Evolutionary conservation across 176 grass and related monocot species (phyloP).

Genomic region (Miscanthus lutarioriparius): DNA sequence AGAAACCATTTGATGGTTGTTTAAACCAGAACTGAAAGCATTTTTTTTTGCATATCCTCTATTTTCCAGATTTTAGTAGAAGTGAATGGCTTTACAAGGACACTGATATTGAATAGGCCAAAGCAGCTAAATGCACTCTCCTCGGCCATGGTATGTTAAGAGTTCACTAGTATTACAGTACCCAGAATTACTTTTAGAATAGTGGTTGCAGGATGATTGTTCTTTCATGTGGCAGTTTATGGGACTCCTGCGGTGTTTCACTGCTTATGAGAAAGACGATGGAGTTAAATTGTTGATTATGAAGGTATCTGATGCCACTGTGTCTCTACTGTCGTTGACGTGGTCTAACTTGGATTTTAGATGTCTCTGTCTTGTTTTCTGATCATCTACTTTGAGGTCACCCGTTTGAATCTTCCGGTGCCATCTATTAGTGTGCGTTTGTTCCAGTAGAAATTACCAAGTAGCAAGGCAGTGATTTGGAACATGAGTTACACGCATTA

Average conservation of each 20-base stretch:
- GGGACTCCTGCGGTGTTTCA: slow-evolving; percentile 61
- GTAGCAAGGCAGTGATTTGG: slow-evolving; percentile 1
- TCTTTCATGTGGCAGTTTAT: slow-evolving; percentile 57
- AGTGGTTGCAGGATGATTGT: not conserved
- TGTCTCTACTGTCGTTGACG: not conserved
- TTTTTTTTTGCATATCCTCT: not conserved
- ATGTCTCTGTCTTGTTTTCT: not conserved
- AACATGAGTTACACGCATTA: not conserved
- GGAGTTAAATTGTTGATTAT: slow-evolving; percentile 79
- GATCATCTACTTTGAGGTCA: not conserved
- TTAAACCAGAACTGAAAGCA: no score
- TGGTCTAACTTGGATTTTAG: not conserved
- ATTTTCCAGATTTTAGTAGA: slow-evolving; percentile 75
- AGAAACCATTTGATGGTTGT: no score
- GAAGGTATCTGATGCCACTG: slow-evolving; percentile 50
- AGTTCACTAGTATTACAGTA: not conserved
- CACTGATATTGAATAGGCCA: slow-evolving; percentile 81
- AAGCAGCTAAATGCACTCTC: slow-evolving; percentile 82
- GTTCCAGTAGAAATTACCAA: not conserved
- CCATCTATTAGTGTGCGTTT: not conserved
- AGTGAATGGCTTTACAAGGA: slow-evolving; percentile 70
- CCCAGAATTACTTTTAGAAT: slow-evolving; percentile 15
- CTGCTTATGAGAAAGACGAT: slow-evolving; percentile 62
- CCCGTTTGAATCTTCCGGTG: not conserved
- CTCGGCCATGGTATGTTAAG: slow-evolving; percentile 63